Percentiles rank a stretch among this genome's conserved stretches.
These are phyloP conservation scores for Rheum nobile DNA, from an alignment of 148 eudicot species.

Conservation along the genomic window DNA sequence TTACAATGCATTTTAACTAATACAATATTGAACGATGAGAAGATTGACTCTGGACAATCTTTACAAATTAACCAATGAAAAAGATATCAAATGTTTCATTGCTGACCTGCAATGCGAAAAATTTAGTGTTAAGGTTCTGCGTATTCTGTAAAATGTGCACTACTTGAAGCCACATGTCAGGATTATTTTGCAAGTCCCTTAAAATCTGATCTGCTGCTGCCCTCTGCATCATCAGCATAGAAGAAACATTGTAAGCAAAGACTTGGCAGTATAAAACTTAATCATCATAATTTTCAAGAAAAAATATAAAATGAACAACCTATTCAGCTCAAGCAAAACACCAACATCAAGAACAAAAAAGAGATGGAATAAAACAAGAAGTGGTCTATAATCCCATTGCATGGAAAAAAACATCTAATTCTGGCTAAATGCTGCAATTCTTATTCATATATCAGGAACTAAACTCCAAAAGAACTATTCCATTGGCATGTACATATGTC, in stretches of 20 bases:
- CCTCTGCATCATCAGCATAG: slow-evolving; percentile 42
- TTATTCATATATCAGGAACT: not conserved
- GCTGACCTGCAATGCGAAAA: slow-evolving; percentile 91
- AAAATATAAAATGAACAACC: not conserved
- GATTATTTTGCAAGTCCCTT: slow-evolving; percentile 84
- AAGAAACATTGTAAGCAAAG: not conserved
- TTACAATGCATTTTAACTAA: not conserved
- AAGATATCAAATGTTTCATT: not conserved
- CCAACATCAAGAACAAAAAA: not conserved
- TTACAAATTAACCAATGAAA: not conserved
- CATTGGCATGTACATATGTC: no score
- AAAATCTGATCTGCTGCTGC: slow-evolving; percentile 86
- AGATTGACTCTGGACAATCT: not conserved
- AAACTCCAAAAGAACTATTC: not conserved
- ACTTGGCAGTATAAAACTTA: not conserved
- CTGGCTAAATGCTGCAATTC: not conserved
- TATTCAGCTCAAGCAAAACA: not conserved
- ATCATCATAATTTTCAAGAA: not conserved
- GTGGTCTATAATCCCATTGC: not conserved
- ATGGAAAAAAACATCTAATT: not conserved
- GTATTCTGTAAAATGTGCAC: slow-evolving; percentile 88
- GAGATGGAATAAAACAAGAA: no score
- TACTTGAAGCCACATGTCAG: slow-evolving; percentile 99
- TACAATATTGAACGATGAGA: not conserved
- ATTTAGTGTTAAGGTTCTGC: slow-evolving; percentile 79